Evolutionary conservation across 768 basidiomycete species (phyloP).

Genomic region (Kwoniella botswanensis): DNA sequence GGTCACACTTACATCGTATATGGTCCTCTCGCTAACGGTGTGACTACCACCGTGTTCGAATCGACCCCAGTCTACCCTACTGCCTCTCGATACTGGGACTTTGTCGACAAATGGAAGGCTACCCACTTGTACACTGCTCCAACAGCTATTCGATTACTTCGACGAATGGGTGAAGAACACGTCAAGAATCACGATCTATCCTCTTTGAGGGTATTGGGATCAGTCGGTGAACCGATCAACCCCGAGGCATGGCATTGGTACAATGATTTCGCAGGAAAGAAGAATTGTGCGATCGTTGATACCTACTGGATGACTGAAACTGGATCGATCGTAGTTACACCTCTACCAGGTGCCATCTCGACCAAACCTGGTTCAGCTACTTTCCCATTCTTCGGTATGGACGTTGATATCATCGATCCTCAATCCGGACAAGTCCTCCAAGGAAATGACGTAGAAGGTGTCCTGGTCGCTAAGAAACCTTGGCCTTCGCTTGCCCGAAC

Average conservation of each 20-base stretch:
- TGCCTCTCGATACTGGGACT: slow-evolving; percentile 95
- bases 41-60: slow-evolving; percentile 76
- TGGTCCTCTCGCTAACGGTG: slow-evolving; percentile 72
- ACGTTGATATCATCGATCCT: slow-evolving; percentile 85
- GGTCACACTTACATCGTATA: slow-evolving; percentile 97
- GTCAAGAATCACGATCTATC: slow-evolving; percentile 81
- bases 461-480: slow-evolving; percentile 79
- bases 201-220: slow-evolving; percentile 82
- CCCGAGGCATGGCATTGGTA: slow-evolving; percentile 99
- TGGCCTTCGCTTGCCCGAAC: slow-evolving; percentile 97
- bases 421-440: slow-evolving; percentile 70
- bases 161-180: slow-evolving; percentile 82
- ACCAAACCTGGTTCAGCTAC: slow-evolving; percentile 97
- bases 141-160: slow-evolving; percentile 78
- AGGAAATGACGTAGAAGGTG: slow-evolving; percentile 87
- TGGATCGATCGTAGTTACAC: slow-evolving; percentile 91
- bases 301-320: slow-evolving; percentile 94
- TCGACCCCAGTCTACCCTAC: slow-evolving; percentile 96
- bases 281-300: slow-evolving; percentile 89
- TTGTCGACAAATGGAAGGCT: slow-evolving; percentile 86
- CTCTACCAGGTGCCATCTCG: slow-evolving; percentile 88
- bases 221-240: slow-evolving; percentile 97
- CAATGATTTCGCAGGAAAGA: slow-evolving; percentile 88
- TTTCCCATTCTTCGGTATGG: slow-evolving; percentile 96
- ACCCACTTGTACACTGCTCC: slow-evolving; percentile 86